These are phyloP conservation scores for Ogataea haglerorum DNA, from an alignment of 805 yeast species.

Conservation along the genomic window DNA sequence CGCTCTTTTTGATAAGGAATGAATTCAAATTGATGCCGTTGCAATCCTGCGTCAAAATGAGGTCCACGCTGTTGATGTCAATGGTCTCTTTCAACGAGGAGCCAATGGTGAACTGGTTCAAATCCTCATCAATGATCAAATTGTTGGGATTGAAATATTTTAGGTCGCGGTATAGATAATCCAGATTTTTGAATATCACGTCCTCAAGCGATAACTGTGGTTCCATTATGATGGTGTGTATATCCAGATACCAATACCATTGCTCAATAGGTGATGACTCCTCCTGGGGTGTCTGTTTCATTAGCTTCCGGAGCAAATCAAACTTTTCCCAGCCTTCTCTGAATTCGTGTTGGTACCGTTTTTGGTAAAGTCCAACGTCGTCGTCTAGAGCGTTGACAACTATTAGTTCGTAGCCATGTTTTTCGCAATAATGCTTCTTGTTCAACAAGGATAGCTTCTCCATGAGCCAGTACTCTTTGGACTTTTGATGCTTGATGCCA, in stretches of 20 bases:
- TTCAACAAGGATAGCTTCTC: constrained; percentile 47
- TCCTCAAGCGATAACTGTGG: constrained; percentile 36
- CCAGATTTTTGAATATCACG: constrained; percentile 31
- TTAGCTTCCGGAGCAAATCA: constrained; percentile 34
- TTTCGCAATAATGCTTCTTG: constrained; percentile 45
- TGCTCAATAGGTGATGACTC: constrained; percentile 26
- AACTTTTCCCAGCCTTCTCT: constrained; percentile 46
- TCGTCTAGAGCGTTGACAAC: constrained; percentile 30
- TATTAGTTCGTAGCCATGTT: constrained; percentile 47
- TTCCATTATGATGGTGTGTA: constrained; percentile 40
- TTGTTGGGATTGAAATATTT: constrained; percentile 36
- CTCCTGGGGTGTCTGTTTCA: constrained; percentile 32
- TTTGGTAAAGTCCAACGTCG: constrained; percentile 42
- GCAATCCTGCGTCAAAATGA: constrained; percentile 40
- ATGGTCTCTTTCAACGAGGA: constrained; percentile 21
- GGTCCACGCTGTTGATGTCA: constrained; percentile 34
- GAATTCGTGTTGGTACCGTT: constrained; percentile 47
- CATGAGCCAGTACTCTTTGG: constrained; percentile 42
- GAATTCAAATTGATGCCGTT: constrained; percentile 41
- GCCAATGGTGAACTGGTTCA: constrained; percentile 20
- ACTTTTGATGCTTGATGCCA: constrained; percentile 39
- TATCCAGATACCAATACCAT: constrained; percentile 43
- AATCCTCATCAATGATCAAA: constrained; percentile 31
- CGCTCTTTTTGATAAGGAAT: constrained; percentile 36
- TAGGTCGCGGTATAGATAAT: constrained; percentile 32